Evolutionary conservation across 2,329 filamentous ascomycete genomes (phyloP).

Genomic region (Elsinoe ampelina): DNA sequence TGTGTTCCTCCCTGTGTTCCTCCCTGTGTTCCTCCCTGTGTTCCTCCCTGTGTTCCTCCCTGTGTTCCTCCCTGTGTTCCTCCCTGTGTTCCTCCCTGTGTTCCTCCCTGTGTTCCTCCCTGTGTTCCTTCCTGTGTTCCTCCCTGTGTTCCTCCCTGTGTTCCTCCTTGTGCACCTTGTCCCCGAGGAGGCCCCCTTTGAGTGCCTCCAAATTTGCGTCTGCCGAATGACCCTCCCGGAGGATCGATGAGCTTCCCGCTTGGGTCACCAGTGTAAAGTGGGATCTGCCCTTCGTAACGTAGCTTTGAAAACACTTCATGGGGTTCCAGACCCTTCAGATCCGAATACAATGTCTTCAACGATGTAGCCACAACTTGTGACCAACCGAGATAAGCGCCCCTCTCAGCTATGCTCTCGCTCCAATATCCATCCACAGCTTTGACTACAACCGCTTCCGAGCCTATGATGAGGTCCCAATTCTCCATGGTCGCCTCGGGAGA

Average conservation of each 20-base stretch:
- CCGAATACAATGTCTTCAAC: background rate
- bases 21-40: background rate
- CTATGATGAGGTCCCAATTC: background rate
- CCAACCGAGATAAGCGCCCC: conserved; percentile 1
- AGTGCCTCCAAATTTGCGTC: conserved; percentile 1
- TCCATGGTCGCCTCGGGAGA: background rate
- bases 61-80: background rate
- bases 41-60: background rate
- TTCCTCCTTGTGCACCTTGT: background rate
- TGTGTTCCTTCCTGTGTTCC: background rate
- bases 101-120: background rate
- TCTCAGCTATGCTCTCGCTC: background rate
- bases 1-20: background rate
- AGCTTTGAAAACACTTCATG: background rate
- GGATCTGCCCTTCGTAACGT: background rate
- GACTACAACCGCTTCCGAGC: background rate
- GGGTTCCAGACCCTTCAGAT: background rate
- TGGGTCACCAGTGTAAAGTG: background rate
- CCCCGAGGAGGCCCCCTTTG: background rate
- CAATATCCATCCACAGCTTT: background rate
- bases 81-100: background rate
- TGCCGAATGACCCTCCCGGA: background rate
- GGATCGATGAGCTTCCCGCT: background rate
- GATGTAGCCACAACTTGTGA: background rate
- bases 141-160: background rate